phyloP scores from a whole-genome alignment of 148 eudicot species.

The Amaranthus hypochondriacus region DNA sequence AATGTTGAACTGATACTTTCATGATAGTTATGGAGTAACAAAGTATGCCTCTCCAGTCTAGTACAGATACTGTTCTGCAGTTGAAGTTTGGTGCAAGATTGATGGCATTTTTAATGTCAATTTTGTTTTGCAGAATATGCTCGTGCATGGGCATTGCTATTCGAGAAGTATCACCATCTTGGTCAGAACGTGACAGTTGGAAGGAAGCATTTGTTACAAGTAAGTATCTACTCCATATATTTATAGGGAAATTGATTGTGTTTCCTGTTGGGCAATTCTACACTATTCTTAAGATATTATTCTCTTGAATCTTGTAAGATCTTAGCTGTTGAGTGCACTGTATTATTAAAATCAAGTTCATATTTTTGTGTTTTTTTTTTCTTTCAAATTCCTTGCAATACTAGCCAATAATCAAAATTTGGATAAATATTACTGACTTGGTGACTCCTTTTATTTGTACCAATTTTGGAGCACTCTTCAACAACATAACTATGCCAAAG shows the following conservation, averaged over 20 bases:
- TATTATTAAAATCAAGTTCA: too few relatives aligned
- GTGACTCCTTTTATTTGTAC: too few relatives aligned
- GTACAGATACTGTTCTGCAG: background rate
- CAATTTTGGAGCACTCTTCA: too few relatives aligned
- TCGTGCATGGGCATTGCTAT: constrained; percentile 58
- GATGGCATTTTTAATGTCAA: background rate
- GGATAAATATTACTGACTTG: too few relatives aligned
- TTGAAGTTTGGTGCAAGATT: background rate
- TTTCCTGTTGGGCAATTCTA: background rate
- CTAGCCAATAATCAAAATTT: too few relatives aligned
- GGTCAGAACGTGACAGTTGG: constrained; percentile 75
- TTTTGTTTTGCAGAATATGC: constrained; percentile 47
- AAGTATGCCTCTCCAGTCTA: background rate
- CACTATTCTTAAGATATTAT: background rate
- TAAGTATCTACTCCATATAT: constrained; percentile 29
- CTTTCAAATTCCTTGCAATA: too few relatives aligned
- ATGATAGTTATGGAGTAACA: background rate
- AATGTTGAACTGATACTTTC: background rate
- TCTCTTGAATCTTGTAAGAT: background rate
- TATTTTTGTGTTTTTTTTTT: background rate
- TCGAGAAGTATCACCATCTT: constrained; percentile 82
- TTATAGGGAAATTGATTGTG: background rate
- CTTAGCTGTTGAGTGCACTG: background rate
- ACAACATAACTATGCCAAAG: too few relatives aligned
- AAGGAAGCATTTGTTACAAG: constrained; percentile 90